These are phyloP conservation scores for Cyberlindnera petersonii DNA, from an alignment of 805 yeast genomes.

Conservation along the genomic window DNA sequence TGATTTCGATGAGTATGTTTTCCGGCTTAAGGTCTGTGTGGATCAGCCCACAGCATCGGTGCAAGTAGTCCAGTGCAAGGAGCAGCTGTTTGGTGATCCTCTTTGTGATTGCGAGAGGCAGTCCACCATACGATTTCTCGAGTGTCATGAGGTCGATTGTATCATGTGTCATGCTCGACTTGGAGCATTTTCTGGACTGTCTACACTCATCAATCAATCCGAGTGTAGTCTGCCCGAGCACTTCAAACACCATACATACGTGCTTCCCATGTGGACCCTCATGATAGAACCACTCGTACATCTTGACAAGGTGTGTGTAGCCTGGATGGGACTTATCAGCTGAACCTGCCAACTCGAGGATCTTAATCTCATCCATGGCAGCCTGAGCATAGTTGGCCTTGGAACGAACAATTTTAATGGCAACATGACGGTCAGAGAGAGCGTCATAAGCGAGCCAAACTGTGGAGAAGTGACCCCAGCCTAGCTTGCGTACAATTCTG, in stretches of 20 bases:
- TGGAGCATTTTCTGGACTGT: not conserved
- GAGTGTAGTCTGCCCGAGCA: conserved; percentile 56
- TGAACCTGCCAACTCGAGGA: conserved; percentile 35
- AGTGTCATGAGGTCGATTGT: conserved; percentile 16
- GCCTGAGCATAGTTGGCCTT: conserved; percentile 52
- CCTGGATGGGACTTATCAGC: conserved; percentile 44
- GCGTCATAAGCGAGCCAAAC: conserved; percentile 60
- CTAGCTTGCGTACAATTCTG: conserved; percentile 50
- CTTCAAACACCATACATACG: conserved; percentile 64
- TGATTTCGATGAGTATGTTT: conserved; percentile 54
- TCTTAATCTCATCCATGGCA: conserved; percentile 59
- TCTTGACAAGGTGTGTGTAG: conserved; percentile 45
- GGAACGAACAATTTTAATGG: conserved; percentile 58
- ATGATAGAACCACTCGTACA: conserved; percentile 53
- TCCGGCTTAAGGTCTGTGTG: conserved; percentile 80
- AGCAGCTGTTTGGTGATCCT: conserved; percentile 55
- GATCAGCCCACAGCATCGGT: conserved; percentile 57
- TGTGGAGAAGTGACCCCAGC: conserved; percentile 72
- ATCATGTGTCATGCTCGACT: not conserved
- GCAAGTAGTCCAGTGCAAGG: conserved; percentile 54
- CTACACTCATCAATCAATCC: conserved; percentile 44
- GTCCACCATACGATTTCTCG: conserved; percentile 45
- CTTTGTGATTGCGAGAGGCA: conserved; percentile 51
- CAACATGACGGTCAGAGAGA: conserved; percentile 43
- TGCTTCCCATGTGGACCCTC: conserved; percentile 62